Evolutionary conservation across 2,329 filamentous ascomycete species (phyloP).

Genomic region (Allantophomopsis lycopodina): DNA sequence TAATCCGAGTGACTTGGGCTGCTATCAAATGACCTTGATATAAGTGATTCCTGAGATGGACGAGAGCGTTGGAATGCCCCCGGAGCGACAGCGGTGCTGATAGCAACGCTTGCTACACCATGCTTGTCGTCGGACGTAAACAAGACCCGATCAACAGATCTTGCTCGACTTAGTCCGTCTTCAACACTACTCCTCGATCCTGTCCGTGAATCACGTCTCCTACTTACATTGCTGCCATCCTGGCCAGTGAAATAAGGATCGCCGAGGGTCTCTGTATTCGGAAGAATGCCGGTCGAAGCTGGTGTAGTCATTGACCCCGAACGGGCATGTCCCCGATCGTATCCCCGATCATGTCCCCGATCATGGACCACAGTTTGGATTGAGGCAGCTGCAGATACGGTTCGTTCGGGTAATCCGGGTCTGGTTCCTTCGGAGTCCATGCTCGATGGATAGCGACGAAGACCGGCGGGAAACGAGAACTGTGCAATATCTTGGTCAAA

Average conservation of each 20-base stretch:
- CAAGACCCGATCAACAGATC: conserved; percentile 47
- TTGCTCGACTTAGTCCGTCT: conserved; percentile 36
- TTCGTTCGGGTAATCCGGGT: conserved; percentile 21
- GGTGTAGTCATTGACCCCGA: conserved; percentile 20
- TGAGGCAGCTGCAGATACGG: conserved; percentile 14
- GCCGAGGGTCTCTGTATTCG: conserved; percentile 5
- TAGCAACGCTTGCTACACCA: conserved; percentile 44
- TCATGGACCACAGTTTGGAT: conserved; percentile 15
- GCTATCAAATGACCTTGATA: conserved; percentile 9
- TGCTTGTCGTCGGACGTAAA: conserved; percentile 50
- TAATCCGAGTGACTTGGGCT: conserved; percentile 6
- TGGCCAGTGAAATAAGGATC: not conserved
- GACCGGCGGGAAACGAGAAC: conserved; percentile 22
- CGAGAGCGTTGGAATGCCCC: conserved; percentile 25
- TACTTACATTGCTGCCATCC: not conserved
- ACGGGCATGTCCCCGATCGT: conserved; percentile 14
- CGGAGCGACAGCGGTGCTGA: conserved; percentile 47
- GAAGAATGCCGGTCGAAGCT: conserved; percentile 1
- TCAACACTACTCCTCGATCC: conserved; percentile 19
- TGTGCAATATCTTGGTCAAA: conserved; percentile 19
- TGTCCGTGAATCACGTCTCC: conserved; percentile 1
- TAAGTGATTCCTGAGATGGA: no score
- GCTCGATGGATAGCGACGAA: conserved; percentile 19
- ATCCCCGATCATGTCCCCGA: conserved; percentile 15
- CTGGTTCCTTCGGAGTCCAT: conserved; percentile 21